Conservation (phyloP, 1,139 yeast genomes). For the Diutina mesorugosa region DNA sequence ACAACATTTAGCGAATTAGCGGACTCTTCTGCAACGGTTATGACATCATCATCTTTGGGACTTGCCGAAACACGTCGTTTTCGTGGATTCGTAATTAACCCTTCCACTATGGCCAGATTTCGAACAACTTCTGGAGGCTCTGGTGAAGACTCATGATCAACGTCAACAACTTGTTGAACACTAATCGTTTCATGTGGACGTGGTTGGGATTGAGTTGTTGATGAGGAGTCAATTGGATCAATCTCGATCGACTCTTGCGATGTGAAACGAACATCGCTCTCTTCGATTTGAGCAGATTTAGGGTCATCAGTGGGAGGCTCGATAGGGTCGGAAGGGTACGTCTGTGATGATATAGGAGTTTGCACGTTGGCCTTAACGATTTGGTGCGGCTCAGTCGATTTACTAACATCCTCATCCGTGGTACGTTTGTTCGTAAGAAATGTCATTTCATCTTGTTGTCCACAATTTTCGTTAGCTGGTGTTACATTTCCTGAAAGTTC, state of each 20-base stretch:
- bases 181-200: not conserved
- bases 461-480: too few species aligned
- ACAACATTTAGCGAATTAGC: not conserved
- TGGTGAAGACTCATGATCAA: not conserved
- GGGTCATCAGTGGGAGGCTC: not conserved
- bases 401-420: too few species aligned
- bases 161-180: not conserved
- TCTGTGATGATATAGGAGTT: not conserved
- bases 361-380: not conserved
- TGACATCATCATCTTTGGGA: not conserved
- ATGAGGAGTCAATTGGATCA: not conserved
- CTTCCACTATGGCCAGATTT: not conserved
- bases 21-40: not conserved
- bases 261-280: not conserved
- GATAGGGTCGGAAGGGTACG: not conserved
- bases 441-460: too few species aligned
- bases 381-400: too few species aligned
- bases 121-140: not conserved
- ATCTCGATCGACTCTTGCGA: not conserved
- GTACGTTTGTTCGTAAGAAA: too few species aligned
- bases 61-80: not conserved
- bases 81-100: not conserved
- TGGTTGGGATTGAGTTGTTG: not conserved
- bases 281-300: not conserved
- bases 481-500: too few species aligned